phyloP scores from a whole-genome alignment of 2,329 filamentous ascomycete genomes.

The Verticillium klebahnii region DNA sequence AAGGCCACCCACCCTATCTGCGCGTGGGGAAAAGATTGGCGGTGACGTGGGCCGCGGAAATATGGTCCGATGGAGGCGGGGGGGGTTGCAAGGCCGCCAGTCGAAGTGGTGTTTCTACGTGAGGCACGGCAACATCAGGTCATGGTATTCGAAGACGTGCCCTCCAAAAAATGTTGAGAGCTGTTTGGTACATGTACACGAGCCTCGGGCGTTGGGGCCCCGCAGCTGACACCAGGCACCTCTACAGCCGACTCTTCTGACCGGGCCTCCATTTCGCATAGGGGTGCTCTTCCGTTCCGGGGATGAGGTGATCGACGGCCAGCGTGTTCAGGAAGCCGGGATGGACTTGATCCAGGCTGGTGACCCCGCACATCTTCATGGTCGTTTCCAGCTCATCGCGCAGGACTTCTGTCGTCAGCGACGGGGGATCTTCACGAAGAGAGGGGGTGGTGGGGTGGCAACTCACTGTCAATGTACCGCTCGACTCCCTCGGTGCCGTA shows the following conservation, averaged over 20 bases:
- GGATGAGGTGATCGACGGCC: slow-evolving; percentile 42
- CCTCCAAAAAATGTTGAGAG: no score
- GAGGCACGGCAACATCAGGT: neutral
- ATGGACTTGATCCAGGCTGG: slow-evolving; percentile 54
- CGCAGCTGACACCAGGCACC: neutral
- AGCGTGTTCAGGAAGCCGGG: slow-evolving; percentile 56
- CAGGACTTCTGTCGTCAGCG: slow-evolving; percentile 29
- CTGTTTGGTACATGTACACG: no score
- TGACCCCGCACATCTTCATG: slow-evolving; percentile 63
- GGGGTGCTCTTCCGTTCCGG: slow-evolving; percentile 35
- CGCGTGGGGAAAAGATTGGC: neutral
- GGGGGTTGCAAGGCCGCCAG: neutral
- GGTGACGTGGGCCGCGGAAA: neutral
- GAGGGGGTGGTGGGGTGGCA: neutral
- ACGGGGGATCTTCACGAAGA: neutral
- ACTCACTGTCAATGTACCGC: slow-evolving; percentile 47
- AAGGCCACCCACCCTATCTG: no score
- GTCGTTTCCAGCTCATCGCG: slow-evolving; percentile 60
- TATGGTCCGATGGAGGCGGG: neutral
- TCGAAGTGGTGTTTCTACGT: neutral
- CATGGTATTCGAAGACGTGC: neutral
- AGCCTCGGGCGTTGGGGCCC: neutral
- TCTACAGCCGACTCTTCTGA: slow-evolving; percentile 20
- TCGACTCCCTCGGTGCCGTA: slow-evolving; percentile 57
- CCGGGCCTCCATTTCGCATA: slow-evolving; percentile 35